phyloP scores from a whole-genome alignment of 352 stramenopile species.

The Phytophthora chlamydospora region DNA sequence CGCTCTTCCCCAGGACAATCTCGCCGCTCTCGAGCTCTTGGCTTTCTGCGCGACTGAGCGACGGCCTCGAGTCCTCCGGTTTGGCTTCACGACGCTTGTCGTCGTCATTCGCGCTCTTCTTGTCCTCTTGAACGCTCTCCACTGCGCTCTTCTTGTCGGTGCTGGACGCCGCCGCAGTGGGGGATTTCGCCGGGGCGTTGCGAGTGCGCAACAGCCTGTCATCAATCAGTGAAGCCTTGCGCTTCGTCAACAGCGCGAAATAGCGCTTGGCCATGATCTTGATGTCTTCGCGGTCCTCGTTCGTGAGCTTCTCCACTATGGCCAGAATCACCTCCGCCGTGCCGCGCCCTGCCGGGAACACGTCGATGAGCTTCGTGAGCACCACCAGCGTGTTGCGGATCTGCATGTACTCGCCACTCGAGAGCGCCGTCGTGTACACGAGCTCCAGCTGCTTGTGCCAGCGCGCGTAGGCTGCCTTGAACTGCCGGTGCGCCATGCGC shows the following conservation, averaged over 20 bases:
- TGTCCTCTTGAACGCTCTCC: slow-evolving; percentile 23
- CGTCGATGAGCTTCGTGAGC: slow-evolving; percentile 89
- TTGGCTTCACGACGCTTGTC: slow-evolving; percentile 28
- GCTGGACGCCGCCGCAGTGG: slow-evolving; percentile 10
- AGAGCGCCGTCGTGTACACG: slow-evolving; percentile 68
- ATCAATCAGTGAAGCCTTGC: slow-evolving; percentile 68
- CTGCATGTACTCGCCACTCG: slow-evolving; percentile 80
- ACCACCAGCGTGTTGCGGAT: slow-evolving; percentile 88
- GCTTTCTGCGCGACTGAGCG: slow-evolving; percentile 25
- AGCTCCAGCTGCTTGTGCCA: slow-evolving; percentile 78
- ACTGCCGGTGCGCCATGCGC: slow-evolving; percentile 68
- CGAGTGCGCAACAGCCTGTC: slow-evolving; percentile 57
- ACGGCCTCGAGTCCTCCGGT: slow-evolving; percentile 19
- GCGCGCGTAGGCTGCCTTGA: slow-evolving; percentile 74
- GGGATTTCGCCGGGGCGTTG: slow-evolving; percentile 17
- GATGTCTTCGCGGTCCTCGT: slow-evolving; percentile 88
- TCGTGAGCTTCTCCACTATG: slow-evolving; percentile 70
- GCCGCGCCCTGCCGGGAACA: slow-evolving; percentile 71
- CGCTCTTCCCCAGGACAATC: slow-evolving; percentile 42
- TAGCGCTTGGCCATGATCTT: slow-evolving; percentile 92
- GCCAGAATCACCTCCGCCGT: slow-evolving; percentile 67
- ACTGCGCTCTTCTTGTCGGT: slow-evolving; percentile 30
- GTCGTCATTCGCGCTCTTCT: slow-evolving; percentile 31
- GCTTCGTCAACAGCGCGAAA: slow-evolving; percentile 81
- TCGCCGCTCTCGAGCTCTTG: slow-evolving; percentile 65